phyloP scores from a whole-genome alignment of 148 eudicot genomes.

The Fagopyrum homotropicum region DNA sequence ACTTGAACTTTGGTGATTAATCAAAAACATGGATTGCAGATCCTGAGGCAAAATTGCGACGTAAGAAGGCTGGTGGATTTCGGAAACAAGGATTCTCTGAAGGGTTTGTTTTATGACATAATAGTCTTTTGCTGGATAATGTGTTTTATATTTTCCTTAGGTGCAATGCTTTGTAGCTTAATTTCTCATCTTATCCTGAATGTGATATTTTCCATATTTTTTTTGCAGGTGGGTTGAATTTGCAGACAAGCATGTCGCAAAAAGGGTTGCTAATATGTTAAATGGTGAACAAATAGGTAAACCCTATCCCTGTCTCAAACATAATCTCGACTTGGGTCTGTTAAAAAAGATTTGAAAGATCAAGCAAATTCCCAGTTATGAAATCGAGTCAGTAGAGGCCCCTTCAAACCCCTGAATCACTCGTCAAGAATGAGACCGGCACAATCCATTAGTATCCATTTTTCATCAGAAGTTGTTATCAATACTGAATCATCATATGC shows the following conservation, averaged over 20 bases:
- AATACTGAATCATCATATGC: no score
- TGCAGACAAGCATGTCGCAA: conserved; percentile 59
- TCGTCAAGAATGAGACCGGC: no score
- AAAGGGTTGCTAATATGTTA: conserved; percentile 64
- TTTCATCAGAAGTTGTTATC: no score
- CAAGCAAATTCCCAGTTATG: not conserved
- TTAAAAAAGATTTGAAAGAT: not conserved
- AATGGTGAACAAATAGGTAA: conserved; percentile 89
- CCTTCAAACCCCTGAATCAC: no score
- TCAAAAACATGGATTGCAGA: conserved; percentile 29
- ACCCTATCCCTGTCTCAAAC: not conserved
- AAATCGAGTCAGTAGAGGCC: no score
- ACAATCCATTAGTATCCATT: no score
- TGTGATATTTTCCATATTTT: conserved; percentile 4
- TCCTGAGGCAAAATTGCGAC: conserved; percentile 40
- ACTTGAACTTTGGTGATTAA: conserved; percentile 5
- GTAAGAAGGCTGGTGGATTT: conserved; percentile 72
- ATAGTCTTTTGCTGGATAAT: not conserved
- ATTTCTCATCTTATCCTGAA: not conserved
- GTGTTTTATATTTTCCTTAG: not conserved
- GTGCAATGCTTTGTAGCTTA: not conserved
- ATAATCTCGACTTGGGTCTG: not conserved
- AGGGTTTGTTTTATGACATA: conserved; percentile 42
- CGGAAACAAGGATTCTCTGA: conserved; percentile 78
- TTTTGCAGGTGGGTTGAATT: conserved; percentile 94